These are phyloP conservation scores for Gamsiella multidivaricata DNA, from an alignment of 192 early-diverging fungal species.

Conservation along the genomic window DNA sequence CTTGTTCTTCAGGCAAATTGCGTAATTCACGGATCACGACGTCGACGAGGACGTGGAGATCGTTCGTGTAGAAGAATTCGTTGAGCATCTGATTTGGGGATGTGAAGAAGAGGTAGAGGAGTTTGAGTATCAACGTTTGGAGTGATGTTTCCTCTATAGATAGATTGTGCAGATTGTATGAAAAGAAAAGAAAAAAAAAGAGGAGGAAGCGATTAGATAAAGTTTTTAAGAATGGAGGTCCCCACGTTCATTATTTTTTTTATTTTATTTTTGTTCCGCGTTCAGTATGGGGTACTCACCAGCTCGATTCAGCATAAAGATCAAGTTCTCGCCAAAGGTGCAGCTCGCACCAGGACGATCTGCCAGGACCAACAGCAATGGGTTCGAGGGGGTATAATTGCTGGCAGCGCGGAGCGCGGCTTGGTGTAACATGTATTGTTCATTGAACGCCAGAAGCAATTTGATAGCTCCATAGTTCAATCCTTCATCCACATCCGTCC, in stretches of 20 bases:
- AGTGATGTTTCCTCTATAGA: slow-evolving; percentile 61
- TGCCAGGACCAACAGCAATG: slow-evolving; percentile 60
- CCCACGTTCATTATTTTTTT: background rate
- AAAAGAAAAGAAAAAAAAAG: background rate
- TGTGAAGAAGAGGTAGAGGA: slow-evolving; percentile 78
- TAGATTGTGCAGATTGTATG: background rate
- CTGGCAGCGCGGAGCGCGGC: slow-evolving; percentile 25
- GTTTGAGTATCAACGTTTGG: slow-evolving; percentile 71
- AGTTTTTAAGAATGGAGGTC: background rate
- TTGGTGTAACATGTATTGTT: slow-evolving; percentile 74
- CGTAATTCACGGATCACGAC: slow-evolving; percentile 86
- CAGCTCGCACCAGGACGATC: slow-evolving; percentile 70
- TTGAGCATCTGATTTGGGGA: slow-evolving; percentile 57
- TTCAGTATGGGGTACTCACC: slow-evolving; percentile 54
- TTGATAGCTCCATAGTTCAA: slow-evolving; percentile 66
- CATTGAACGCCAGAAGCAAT: slow-evolving; percentile 70
- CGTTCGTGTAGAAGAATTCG: slow-evolving; percentile 93
- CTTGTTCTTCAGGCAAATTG: slow-evolving; percentile 75
- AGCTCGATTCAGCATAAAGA: slow-evolving; percentile 93
- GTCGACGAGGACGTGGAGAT: slow-evolving; percentile 88
- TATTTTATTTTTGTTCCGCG: background rate
- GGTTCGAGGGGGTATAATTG: slow-evolving; percentile 55
- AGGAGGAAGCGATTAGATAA: background rate
- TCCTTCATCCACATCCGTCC: slow-evolving; percentile 62
- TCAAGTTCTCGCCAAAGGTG: slow-evolving; percentile 88